Base-by-base conservation (phyloP, 164 flowering plant genomes). In the Nelumbo lutea region DNA sequence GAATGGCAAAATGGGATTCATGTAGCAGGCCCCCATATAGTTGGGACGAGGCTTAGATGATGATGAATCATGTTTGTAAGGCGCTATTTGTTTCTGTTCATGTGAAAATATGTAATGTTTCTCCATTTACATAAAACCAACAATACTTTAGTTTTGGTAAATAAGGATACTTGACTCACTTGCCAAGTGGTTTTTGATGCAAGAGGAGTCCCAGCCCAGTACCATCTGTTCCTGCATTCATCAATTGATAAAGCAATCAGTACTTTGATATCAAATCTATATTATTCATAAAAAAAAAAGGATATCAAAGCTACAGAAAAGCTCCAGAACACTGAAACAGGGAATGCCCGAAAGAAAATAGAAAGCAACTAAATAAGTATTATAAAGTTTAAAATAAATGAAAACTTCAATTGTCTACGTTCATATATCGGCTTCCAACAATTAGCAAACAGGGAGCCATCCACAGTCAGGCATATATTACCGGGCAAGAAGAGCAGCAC, bases 171-270 rank as follows among this genome's bases (percentile, higher is more conserved):
- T 1, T 55, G 53, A 73, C 90, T 84, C 78, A 88, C 95, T 79
- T 87, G 55, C 97, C 93, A 70, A 91, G 91, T 68, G 93, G 72
- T 71, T 84, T 84, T 59, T 91, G 95, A 73, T 91, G 97, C 82
- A 86, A 73, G 69, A 82, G 79, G 67, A 91, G 91, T 61, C 91
- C 94, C 76, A 83, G 66, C 10, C 97, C 97, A 67, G 82, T 76
- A 57, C 95, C 95, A 81, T 88, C 97, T 68, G 84, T 70, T 46
- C 97, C 97, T 89, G 78, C 71, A 75, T 39, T 42, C 38, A 68
- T 47, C 42, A 46, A 73, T 39, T 50, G 3, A 55, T 47, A 72
- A 59, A 55, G 52, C 68, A 39, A 41, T 40, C 48, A 68, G 10
- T 15, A 42, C 10, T 52, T 48, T n/a, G n/a, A n/a, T n/a, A n/a